Evolutionary conservation across 1,139 yeast genomes (phyloP), one percentile per base, ranked within the genome.

Genomic region (Candida albicans): DNA sequence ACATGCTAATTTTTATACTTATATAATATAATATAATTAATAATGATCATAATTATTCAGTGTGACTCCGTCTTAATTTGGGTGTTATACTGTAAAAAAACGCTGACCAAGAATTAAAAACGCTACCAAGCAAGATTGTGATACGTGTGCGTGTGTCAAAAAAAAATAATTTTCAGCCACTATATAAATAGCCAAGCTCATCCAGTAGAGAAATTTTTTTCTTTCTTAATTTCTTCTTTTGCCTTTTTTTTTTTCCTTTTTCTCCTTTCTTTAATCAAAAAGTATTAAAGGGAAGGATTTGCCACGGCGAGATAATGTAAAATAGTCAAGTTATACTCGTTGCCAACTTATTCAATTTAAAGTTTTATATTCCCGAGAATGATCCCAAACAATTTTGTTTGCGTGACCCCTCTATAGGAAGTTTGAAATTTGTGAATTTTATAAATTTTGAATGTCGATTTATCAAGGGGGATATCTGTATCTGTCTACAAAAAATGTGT

Each of bases 271-370:
- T 57, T 61, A 78, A 78, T 77, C 82, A 78, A 79, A 79, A 79
- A 76, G 80, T 61, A 62, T 55, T 11, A 56, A 40, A 70, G 83
- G 83, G 80, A 77, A 76, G 22, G 68, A 74, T 76, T 77, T 79
- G 84, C 84, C 84, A 79, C 84, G 84, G 70, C 83, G 83, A 68
- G 77, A 67, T 75, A 73, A 78, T 74, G 81, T 65, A 73, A 45
- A 52, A 74, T 70, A 68, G 70, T 75, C 82, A 77, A 78, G 82
- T 78, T 75, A 75, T 70, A 65, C 71, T 68, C 83, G 84, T 79
- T 79, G 84, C 84, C 84, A 79, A 78, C 73, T 37, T 33, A 32
- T 50, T 51, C 53, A 54, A 52, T 53, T 56, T 57, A 55, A 53
- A 39, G 40, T 41, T 54, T 54, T 53, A 51, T 43, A 62, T 70